Percentiles rank a stretch among this genome's conserved stretches.
These are phyloP conservation scores for Candida sithepensis DNA, from an alignment of 805 yeast genomes.

Conservation along the genomic window DNA sequence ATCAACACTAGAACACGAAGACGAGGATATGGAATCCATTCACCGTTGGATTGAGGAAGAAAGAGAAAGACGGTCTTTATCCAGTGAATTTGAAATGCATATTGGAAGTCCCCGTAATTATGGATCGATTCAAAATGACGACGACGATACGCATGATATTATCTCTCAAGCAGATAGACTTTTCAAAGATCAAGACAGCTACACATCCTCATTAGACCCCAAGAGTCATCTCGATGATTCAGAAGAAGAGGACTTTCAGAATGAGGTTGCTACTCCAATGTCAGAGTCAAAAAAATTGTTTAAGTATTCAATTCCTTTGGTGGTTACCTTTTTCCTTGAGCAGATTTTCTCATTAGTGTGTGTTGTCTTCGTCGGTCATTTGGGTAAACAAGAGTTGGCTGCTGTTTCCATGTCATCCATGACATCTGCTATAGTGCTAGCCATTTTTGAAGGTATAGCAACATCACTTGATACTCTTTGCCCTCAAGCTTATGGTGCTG, in stretches of 20 bases:
- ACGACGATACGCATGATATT: constrained; percentile 18
- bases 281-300: constrained; percentile 34
- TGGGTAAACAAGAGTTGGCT: constrained; percentile 70
- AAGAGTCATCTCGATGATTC: constrained; percentile 8
- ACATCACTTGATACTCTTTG: constrained; percentile 76
- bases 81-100: constrained; percentile 14
- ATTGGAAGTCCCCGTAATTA: constrained; percentile 1
- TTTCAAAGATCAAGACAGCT: constrained; percentile 21
- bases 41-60: constrained; percentile 36
- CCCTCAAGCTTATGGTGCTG: constrained; percentile 75
- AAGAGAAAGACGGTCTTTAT: constrained; percentile 29
- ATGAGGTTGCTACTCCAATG: constrained; percentile 22
- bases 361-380: constrained; percentile 71
- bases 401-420: constrained; percentile 74
- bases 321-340: constrained; percentile 64
- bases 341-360: constrained; percentile 63
- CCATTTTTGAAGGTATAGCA: constrained; percentile 71
- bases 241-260: constrained; percentile 31
- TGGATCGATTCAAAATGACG: constrained; percentile 4
- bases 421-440: constrained; percentile 74
- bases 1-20: constrained; percentile 32
- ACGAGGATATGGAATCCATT: constrained; percentile 31
- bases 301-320: constrained; percentile 51
- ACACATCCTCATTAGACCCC: constrained; percentile 7
- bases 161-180: constrained; percentile 23